Base-by-base conservation (phyloP, 108 stramenopile genomes). In the Seminavis robusta region DNA sequence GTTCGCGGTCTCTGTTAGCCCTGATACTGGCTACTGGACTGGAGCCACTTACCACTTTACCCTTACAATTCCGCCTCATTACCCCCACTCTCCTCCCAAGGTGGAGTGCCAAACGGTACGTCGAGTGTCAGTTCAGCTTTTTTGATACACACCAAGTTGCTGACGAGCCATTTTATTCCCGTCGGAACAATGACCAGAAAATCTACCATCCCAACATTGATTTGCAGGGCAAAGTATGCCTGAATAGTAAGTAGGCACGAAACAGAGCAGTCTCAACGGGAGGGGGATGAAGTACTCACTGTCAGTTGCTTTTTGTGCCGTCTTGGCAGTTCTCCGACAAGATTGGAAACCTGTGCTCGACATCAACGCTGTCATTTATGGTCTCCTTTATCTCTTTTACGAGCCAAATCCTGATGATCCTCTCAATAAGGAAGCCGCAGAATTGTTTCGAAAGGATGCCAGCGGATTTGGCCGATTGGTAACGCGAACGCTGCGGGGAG, bases 371-470 rank as follows among this genome's bases (percentile, higher is more conserved):
- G 96, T 99, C 43, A 97, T 99, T 76, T 98, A 98, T 72, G 98
- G 99, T 31, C 65, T 99, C 37, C 95, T 98, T 66, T 96, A 97
- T 52, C 72, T 99, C 40, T 98, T 99, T 80, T 95, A 96, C 60
- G 97, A 99, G 58, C 99, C 99, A 23, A 98, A 99, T 80, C 94
- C 97, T 42, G 96, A 97, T 69, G 99, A 99, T 73, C 99, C 99
- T 1, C 73, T 99, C 49, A 98, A 99, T 77, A 94, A 97, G 56
- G 96, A 98, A 73, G 99, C 97, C 19, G 98, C 97, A 23, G 94
- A 98, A 48, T 59, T 95, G 30, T 95, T 97, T 56, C 82, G 98
- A n/a, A 93, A 83, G 67, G 94, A 99, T 79, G 65, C 71, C 20
- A 56, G 65, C 13, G 71, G 79, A 34, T 97, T 97, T 79, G 88